Percentiles rank a stretch among this genome's conserved stretches.
These are phyloP conservation scores for Goniomonas avonlea DNA, from an alignment of 78 protist species.

Conservation along the genomic window DNA sequence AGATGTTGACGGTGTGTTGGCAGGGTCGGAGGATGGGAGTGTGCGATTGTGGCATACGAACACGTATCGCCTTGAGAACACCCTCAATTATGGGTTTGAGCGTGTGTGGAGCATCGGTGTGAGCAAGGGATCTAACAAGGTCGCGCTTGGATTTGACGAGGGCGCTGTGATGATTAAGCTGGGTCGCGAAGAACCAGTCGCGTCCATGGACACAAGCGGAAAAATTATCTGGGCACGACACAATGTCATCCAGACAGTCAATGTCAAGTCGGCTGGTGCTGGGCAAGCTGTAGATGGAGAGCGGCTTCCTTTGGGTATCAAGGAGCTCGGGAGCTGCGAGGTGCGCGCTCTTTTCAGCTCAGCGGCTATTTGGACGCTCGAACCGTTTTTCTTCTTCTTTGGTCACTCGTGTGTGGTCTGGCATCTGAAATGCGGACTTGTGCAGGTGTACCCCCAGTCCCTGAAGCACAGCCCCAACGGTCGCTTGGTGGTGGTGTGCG, in stretches of 20 bases:
- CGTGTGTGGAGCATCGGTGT: conserved; percentile 84
- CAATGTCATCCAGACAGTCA: conserved; percentile 61
- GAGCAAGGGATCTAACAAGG: conserved; percentile 54
- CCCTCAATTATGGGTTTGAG: conserved; percentile 83
- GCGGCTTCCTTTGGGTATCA: conserved; percentile 44
- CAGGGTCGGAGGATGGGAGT: conserved; percentile 78
- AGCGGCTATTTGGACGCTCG: background rate
- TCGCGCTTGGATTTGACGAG: conserved; percentile 76
- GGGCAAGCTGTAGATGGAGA: conserved; percentile 72
- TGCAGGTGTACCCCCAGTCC: conserved; percentile 52
- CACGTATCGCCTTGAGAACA: conserved; percentile 80
- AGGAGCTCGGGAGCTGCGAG: conserved; percentile 90
- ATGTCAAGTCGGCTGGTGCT: conserved; percentile 21
- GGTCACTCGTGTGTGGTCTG: too few species aligned
- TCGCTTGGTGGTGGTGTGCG: conserved; percentile 83
- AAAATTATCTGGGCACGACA: conserved; percentile 80
- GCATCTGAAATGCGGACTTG: background rate
- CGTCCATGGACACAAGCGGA: conserved; percentile 84
- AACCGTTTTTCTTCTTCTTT: background rate
- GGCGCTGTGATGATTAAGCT: conserved; percentile 87
- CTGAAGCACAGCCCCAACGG: conserved; percentile 84
- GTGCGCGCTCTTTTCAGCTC: background rate
- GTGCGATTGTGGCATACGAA: conserved; percentile 83
- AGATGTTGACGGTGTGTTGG: conserved; percentile 13
- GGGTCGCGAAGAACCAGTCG: conserved; percentile 91